Percentiles rank a stretch among this genome's conserved stretches.
Conservation (phyloP, 2,329 filamentous ascomycete species). For the Ophiostoma sp. region DNA sequence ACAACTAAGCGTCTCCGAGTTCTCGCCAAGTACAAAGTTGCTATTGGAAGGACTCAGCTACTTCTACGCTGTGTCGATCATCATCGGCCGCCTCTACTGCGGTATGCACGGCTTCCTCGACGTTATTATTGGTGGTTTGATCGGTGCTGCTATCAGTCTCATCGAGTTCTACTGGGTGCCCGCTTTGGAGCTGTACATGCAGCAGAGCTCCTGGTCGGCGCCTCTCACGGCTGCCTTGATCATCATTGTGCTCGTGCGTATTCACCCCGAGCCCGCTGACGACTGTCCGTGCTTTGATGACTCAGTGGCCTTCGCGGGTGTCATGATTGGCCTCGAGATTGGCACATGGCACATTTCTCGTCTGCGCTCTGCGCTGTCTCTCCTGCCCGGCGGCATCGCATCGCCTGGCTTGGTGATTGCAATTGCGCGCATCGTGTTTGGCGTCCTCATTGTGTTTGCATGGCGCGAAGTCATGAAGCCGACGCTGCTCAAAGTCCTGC, state of each 20-base stretch:
- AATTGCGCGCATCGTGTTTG: conserved; percentile 64
- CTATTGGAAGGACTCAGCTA: conserved; percentile 66
- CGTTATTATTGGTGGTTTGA: conserved; percentile 70
- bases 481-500: conserved; percentile 66
- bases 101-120: conserved; percentile 98
- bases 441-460: conserved; percentile 75
- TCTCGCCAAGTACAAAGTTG: conserved; percentile 54
- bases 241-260: conserved; percentile 71
- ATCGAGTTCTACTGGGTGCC: conserved; percentile 57
- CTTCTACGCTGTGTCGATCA: conserved; percentile 82
- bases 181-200: conserved; percentile 64
- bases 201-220: conserved; percentile 57
- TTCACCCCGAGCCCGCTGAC: conserved; percentile 93
- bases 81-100: conserved; percentile 88
- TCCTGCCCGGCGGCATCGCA: conserved; percentile 57
- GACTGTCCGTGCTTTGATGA: conserved; percentile 97
- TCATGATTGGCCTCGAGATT: conserved; percentile 76
- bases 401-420: conserved; percentile 62
- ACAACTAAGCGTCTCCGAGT: conserved; percentile 59
- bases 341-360: conserved; percentile 77
- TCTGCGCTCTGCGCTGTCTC: conserved; percentile 41
- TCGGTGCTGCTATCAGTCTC: conserved; percentile 62
- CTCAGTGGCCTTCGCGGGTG: conserved; percentile 86
- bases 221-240: conserved; percentile 58
- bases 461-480: conserved; percentile 93